These are phyloP conservation scores for Tolypocladium inflatum DNA, from an alignment of 2,329 filamentous ascomycete species.

Conservation along the genomic window DNA sequence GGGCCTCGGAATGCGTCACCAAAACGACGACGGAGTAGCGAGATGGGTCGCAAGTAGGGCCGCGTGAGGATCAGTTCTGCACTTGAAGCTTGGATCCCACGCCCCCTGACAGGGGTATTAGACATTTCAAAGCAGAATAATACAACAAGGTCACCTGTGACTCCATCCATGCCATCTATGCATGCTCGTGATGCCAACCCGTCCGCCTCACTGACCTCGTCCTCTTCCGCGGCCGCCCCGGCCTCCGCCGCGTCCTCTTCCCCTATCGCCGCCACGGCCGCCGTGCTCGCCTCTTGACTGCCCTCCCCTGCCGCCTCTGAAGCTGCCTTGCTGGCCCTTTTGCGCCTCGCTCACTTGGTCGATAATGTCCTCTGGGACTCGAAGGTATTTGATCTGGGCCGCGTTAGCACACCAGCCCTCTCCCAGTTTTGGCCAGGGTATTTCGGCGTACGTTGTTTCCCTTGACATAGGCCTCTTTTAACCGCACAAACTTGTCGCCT, in stretches of 20 bases:
- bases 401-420: constrained; percentile 3
- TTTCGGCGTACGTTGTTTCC: constrained; percentile 76
- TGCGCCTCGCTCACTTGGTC: constrained; percentile 91
- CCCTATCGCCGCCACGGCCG: constrained; percentile 37
- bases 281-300: constrained; percentile 47
- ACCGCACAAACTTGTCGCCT: constrained; percentile 83
- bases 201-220: constrained; percentile 18
- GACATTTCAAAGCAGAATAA: not conserved
- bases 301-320: constrained; percentile 56
- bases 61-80: not conserved
- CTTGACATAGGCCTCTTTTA: constrained; percentile 92
- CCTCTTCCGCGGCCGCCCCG: constrained; percentile 25
- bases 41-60: not conserved
- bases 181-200: not conserved
- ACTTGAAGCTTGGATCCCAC: not conserved
- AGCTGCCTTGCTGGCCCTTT: constrained; percentile 54
- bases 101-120: not conserved
- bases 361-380: constrained; percentile 93
- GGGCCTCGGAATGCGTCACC: not conserved
- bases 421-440: not conserved
- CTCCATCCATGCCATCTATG: not conserved
- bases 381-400: constrained; percentile 90
- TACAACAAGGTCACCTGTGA: not conserved
- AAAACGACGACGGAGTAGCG: not conserved
- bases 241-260: constrained; percentile 29